Evolutionary conservation across 2,329 filamentous ascomycete genomes (phyloP).

Genomic region (Paramyrothecium roridum): DNA sequence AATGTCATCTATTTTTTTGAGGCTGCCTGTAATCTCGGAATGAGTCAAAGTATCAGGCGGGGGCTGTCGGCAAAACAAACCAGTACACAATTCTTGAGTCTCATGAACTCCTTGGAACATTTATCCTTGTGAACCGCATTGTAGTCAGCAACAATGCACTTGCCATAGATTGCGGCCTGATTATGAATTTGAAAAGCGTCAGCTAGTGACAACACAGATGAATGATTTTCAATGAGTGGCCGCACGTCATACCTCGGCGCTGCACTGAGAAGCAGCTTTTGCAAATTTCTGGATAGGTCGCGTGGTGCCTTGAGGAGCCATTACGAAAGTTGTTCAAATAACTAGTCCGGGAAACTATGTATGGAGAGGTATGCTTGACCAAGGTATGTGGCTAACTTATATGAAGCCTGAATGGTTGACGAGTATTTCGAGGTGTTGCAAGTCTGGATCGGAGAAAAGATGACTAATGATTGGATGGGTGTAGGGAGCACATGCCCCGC

Average conservation of each 20-base stretch:
- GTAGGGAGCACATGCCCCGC: not conserved
- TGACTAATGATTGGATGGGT: too few species aligned
- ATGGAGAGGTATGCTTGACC: too few species aligned
- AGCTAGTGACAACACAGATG: not conserved
- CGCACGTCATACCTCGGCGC: constrained; percentile 42
- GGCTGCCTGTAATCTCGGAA: constrained; percentile 15
- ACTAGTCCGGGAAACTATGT: too few species aligned
- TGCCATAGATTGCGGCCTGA: constrained; percentile 84
- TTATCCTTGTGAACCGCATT: constrained; percentile 88
- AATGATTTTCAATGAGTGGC: not conserved
- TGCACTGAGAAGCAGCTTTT: constrained; percentile 51
- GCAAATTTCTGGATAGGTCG: constrained; percentile 56
- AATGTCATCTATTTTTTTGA: constrained; percentile 18
- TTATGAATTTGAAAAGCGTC: not conserved
- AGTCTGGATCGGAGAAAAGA: too few species aligned
- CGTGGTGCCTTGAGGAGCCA: constrained; percentile 16
- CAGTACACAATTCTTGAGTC: constrained; percentile 81
- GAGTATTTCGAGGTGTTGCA: too few species aligned
- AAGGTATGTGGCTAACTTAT: too few species aligned
- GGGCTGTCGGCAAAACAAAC: constrained; percentile 45
- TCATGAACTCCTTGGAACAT: constrained; percentile 81
- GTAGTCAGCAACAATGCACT: constrained; percentile 88
- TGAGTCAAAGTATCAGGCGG: constrained; percentile 1
- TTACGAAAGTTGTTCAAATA: constrained; percentile 5
- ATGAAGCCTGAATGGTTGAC: too few species aligned